A percentile compares a stretch with the other conserved stretches of the same genome.
Evolutionary conservation across 805 yeast genomes (phyloP).

Genomic region (Saturnispora serradocipensis): DNA sequence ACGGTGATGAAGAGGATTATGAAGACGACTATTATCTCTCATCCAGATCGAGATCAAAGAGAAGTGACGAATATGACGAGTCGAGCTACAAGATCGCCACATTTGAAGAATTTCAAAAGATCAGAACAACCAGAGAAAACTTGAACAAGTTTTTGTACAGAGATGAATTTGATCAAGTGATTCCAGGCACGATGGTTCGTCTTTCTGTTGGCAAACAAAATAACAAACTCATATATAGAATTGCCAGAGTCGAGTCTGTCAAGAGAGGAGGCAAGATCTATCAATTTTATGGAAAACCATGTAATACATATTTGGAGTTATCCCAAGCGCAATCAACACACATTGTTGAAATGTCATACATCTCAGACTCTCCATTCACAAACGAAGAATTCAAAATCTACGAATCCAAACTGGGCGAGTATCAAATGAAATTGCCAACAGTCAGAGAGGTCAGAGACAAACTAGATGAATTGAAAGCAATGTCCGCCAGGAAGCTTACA

Average conservation of each 20-base stretch:
- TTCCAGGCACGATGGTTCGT: conserved; percentile 70
- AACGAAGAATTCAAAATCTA: conserved; percentile 69
- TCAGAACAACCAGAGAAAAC: conserved; percentile 69
- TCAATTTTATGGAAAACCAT: conserved; percentile 33
- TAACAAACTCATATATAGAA: conserved; percentile 60
- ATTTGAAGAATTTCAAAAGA: conserved; percentile 46
- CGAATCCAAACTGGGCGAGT: conserved; percentile 19
- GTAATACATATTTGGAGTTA: conserved; percentile 52
- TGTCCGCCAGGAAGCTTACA: conserved; percentile 59
- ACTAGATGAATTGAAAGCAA: conserved; percentile 47
- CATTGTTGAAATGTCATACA: conserved; percentile 64
- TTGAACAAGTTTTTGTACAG: conserved; percentile 70
- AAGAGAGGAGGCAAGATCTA: conserved; percentile 32
- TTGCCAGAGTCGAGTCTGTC: conserved; percentile 72
- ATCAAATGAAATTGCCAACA: conserved; percentile 41
- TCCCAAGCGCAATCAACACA: conserved; percentile 76
- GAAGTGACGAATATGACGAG: conserved; percentile 33
- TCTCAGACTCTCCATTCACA: conserved; percentile 70
- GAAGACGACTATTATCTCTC: conserved; percentile 24
- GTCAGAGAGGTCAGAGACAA: conserved; percentile 57
- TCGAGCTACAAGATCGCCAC: conserved; percentile 35
- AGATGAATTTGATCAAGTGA: conserved; percentile 65
- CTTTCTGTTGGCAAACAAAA: conserved; percentile 71
- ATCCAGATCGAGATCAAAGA: conserved; percentile 28
- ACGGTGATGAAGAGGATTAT: conserved; percentile 31